Evolutionary conservation across 2,329 filamentous ascomycete genomes (phyloP), one percentile per base, ranked within the genome.

Genomic region (Beauveria sp.): DNA sequence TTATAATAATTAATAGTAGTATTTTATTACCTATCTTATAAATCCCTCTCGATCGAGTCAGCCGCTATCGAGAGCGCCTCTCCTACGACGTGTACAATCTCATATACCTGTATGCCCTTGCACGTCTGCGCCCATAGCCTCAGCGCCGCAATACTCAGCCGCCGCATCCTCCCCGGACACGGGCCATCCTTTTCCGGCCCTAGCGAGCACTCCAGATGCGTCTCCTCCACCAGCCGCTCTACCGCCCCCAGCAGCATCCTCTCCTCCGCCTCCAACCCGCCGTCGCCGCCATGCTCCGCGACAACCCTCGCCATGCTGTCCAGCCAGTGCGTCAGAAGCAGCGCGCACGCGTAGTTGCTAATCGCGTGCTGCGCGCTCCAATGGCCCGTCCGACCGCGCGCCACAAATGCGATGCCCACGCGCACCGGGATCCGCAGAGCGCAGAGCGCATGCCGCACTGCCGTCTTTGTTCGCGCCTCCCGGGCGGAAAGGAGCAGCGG

Each of bases 361-460:
- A 83, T 70, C 1, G 79, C 79, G 64, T 83, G 80, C 64, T 82
- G 79, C 30, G 83, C 79, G 43, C 77, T 79, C 81, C 80, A 83
- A 66, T 81, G 79, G 59, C 81, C 78, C 1, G 79, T 80, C 66
- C 82, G 79, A 2, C 77, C 81, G 51, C 74, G 73, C 3, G 80
- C 79, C 43, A 83, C 80, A 55, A 80, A 80, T 55, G 79, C 75
- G 55, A 83, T 77, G 2, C 81, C 81, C 9, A 83, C 72, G 46
- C 79, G 74, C 3, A 83, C 78, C 0, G 79, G 80, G 28, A 83
- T 80, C 10, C 80, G 81, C 9, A 84, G 72, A 14, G 80, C 80
- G 61, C 83, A 80, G 0, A 78, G 77, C n/a, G 79, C 79, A 64
- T 83, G 79, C 3, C 83, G 67, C 2, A 82, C 69, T 30, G 28